A percentile compares a stretch with the other conserved stretches of the same genome.
Conservation (phyloP, 2,329 filamentous ascomycete species). For the Hypoxylon sp. region DNA sequence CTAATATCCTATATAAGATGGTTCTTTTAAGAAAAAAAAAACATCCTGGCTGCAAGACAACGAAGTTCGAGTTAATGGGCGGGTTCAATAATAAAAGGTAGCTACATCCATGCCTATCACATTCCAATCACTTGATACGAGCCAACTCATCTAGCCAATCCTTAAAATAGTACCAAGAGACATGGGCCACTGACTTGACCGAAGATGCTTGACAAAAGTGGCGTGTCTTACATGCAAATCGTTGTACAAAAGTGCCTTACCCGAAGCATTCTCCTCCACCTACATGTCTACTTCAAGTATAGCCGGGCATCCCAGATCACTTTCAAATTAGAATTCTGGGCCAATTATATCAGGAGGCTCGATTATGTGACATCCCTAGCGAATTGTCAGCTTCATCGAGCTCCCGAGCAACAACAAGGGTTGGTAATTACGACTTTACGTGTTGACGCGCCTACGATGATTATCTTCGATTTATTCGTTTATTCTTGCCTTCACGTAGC, state of each 20-base stretch:
- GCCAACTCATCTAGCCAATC: constrained; percentile 25
- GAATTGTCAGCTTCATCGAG: constrained; percentile 36
- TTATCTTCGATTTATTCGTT: too few species aligned
- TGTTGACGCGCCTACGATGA: too few species aligned
- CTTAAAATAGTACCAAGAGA: constrained; percentile 17
- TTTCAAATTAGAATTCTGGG: constrained; percentile 19
- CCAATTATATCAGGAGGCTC: constrained; percentile 20
- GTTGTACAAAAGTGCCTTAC: constrained; percentile 43
- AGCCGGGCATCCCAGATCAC: constrained; percentile 30
- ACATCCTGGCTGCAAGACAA: too few species aligned
- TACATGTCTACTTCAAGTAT: constrained; percentile 35
- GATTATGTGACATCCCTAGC: constrained; percentile 27
- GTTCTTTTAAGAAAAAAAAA: too few species aligned
- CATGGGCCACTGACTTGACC: constrained; percentile 27
- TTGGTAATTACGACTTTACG: too few species aligned
- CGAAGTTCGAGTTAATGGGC: too few species aligned
- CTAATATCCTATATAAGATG: too few species aligned
- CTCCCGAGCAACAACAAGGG: constrained; percentile 41
- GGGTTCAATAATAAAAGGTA: too few species aligned
- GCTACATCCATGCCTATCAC: constrained; percentile 31
- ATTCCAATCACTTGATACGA: constrained; percentile 29
- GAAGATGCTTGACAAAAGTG: constrained; percentile 32
- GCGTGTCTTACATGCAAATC: constrained; percentile 34
- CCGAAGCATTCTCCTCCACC: constrained; percentile 40
- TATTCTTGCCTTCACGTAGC: constrained; percentile 5